Percentiles rank a stretch among this genome's conserved stretches.
phyloP scores from a whole-genome alignment of 441 rosid genomes.

The Bocquillonia castaneifolia region DNA sequence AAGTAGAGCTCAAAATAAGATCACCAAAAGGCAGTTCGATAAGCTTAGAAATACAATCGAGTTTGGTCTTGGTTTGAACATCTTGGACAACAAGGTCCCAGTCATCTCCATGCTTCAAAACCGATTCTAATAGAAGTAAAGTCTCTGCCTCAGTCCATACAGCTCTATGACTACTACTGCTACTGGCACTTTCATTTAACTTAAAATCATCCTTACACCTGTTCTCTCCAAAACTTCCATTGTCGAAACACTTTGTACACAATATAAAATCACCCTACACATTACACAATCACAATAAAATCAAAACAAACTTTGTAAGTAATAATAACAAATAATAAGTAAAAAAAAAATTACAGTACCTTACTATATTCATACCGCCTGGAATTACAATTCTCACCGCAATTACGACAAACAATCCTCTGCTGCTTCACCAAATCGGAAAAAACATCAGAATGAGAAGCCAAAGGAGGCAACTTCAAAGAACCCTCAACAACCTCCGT shows the following conservation, averaged over 20 bases:
- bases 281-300: neutral
- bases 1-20: constrained; percentile 43
- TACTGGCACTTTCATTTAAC: constrained; percentile 31
- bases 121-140: constrained; percentile 71
- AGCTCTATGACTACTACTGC: constrained; percentile 27
- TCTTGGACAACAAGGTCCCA: constrained; percentile 86
- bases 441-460: constrained; percentile 74
- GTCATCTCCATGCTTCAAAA: constrained; percentile 69
- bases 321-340: neutral
- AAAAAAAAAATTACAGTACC: constrained; percentile 30
- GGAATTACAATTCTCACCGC: constrained; percentile 47
- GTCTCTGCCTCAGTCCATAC: constrained; percentile 83
- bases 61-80: constrained; percentile 64
- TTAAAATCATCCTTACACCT: constrained; percentile 52
- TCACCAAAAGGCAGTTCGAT: constrained; percentile 90
- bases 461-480: constrained; percentile 50
- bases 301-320: neutral
- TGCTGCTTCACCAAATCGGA: constrained; percentile 34
- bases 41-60: constrained; percentile 76
- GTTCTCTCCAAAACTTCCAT: constrained; percentile 57
- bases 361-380: constrained; percentile 46
- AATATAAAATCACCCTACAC: constrained; percentile 43
- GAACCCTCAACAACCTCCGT: constrained; percentile 29
- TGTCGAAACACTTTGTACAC: constrained; percentile 61
- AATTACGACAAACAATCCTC: constrained; percentile 41